Conservation (phyloP, 805 yeast genomes). For the Hanseniaspora occidentalis region DNA sequence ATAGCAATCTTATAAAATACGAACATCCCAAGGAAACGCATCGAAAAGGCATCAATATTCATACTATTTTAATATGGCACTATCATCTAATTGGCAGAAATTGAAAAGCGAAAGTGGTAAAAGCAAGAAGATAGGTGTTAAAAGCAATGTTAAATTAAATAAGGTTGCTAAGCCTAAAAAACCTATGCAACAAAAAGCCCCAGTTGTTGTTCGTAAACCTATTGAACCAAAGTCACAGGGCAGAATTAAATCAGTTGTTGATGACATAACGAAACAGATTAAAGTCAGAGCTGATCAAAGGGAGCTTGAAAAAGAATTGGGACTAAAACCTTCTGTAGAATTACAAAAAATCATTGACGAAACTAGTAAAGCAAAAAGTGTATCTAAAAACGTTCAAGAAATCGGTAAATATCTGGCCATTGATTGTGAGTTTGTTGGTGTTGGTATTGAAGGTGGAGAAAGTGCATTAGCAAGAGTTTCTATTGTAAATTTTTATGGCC, state of each 20-base stretch:
- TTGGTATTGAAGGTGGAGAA: conserved; percentile 57
- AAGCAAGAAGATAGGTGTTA: too few relatives aligned
- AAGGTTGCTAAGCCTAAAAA: too few relatives aligned
- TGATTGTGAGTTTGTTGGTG: conserved; percentile 93
- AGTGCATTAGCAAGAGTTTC: conserved; percentile 81
- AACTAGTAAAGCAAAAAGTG: background rate
- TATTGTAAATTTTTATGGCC: conserved; percentile 72
- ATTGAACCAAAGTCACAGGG: background rate
- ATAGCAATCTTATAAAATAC: too few relatives aligned
- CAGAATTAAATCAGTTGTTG: conserved; percentile 1
- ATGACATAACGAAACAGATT: background rate
- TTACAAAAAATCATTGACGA: background rate
- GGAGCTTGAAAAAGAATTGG: background rate
- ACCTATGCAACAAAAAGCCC: background rate
- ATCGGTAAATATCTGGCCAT: conserved; percentile 69
- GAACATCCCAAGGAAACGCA: too few relatives aligned
- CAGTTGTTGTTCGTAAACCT: background rate
- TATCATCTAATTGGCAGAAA: too few relatives aligned
- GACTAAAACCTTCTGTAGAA: background rate
- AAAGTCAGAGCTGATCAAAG: background rate
- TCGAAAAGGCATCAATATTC: too few relatives aligned
- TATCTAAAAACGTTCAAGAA: conserved; percentile 24
- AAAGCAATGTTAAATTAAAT: too few relatives aligned
- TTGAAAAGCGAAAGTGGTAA: too few relatives aligned
- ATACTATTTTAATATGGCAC: too few relatives aligned